Base-by-base conservation (phyloP, 2,329 filamentous ascomycete species). In the Aureobasidium melanogenum region DNA sequence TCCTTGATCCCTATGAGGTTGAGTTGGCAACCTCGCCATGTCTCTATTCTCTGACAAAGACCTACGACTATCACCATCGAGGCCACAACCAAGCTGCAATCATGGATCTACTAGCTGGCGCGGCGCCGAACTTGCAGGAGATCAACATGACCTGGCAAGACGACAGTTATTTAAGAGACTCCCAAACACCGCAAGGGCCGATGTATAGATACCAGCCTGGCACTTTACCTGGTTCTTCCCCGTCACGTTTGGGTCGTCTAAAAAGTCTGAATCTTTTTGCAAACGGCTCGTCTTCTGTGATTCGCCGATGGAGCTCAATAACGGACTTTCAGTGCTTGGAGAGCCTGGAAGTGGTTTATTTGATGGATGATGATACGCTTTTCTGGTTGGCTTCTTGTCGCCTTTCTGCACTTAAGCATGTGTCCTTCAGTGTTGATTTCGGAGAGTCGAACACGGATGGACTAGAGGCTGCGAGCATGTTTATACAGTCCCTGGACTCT, bases 381-480 rank as follows among this genome's bases (percentile, higher is more conserved):
- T 5, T 34, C n/a, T 51, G 47, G 47, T 12, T 51, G 12, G 1
- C 47, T 14, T 34, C 30, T 6, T 22, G 12, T n/a, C 24, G 30
- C 1, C 46, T 48, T 8, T 5, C 28, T 2, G 1, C 5, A 3
- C 26, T 48, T 15, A 10, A n/a, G 8, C 17, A 10, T 32, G 3
- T 48, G 7, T 14, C 26, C 1, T 19, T 48, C 1, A 32, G 19
- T 2, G 8, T 39, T n/a, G n/a, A n/a, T n/a, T n/a, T n/a, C 17
- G 7, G n/a, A 4, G 7, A 19, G 3, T 1, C 5, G 8, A 2
- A 14, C 6, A 5, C 22, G 28, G 14, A 5, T 3, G 4, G 5
- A 1, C 17, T 12, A 2, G 43, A 26, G 14, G 14, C 24, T 26
- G 1, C 28, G 1, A 3, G 4, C 5, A 19, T 4, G 1, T 17